Conservation (phyloP, 106 monocot species). For the Platanthera zijinensis region DNA sequence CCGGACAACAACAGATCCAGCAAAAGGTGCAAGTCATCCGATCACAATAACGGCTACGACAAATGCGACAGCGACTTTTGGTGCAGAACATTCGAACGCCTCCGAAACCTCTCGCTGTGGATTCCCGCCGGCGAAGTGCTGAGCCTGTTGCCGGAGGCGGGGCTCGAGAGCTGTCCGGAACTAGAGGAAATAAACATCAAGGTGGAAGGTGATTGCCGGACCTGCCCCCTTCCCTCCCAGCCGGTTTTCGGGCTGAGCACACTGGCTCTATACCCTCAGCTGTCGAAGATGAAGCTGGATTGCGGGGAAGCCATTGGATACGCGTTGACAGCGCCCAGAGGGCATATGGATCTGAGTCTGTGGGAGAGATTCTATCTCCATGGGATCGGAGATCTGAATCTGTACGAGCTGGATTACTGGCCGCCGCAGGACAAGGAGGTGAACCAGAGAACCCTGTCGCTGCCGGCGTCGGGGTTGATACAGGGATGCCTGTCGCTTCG, state of each 20-base stretch:
- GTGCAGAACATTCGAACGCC: conserved; percentile 39
- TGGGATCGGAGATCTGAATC: conserved; percentile 43
- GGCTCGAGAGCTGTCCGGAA: conserved; percentile 60
- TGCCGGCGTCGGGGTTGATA: conserved; percentile 72
- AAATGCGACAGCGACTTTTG: conserved; percentile 15
- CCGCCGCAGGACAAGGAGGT: conserved; percentile 96
- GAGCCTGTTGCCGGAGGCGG: conserved; percentile 33
- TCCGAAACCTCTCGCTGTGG: conserved; percentile 67
- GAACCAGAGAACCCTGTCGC: conserved; percentile 77
- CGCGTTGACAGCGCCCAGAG: conserved; percentile 67
- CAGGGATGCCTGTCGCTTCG: conserved; percentile 42
- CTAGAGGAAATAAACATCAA: conserved; percentile 72
- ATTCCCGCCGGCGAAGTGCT: conserved; percentile 69
- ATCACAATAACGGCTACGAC: not conserved
- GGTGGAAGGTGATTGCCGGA: conserved; percentile 83
- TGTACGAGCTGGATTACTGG: conserved; percentile 91
- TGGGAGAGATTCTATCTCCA: conserved; percentile 93
- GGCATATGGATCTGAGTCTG: conserved; percentile 82
- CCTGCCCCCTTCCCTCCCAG: conserved; percentile 28
- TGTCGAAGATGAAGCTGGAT: conserved; percentile 84
- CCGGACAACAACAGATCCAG: not conserved
- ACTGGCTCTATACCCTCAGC: conserved; percentile 32
- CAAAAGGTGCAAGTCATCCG: conserved; percentile 42
- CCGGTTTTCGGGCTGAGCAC: conserved; percentile 47
- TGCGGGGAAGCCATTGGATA: conserved; percentile 75